Evolutionary conservation across 768 basidiomycete genomes (phyloP).

Genomic region (Strobilomyces echinocephalus): DNA sequence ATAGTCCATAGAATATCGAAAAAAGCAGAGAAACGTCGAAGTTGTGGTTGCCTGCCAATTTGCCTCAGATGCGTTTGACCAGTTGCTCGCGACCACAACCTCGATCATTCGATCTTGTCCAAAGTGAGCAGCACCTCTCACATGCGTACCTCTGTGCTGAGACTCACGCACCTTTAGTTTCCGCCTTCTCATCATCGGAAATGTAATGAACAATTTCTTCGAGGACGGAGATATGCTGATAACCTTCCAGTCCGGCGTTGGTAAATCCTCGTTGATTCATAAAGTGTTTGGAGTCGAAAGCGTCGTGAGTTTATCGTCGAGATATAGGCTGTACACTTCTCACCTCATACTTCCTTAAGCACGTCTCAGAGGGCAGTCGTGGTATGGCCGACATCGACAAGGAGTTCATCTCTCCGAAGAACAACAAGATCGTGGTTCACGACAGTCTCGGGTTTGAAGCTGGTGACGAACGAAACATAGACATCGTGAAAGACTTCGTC

Average conservation of each 20-base stretch:
- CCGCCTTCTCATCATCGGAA: constrained; percentile 14
- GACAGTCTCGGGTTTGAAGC: background rate
- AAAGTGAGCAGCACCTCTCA: background rate
- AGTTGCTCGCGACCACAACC: constrained; percentile 8
- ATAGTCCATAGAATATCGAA: constrained; percentile 5
- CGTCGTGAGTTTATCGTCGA: constrained; percentile 4
- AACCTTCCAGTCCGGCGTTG: background rate
- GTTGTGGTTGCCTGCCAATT: background rate
- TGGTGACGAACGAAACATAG: background rate
- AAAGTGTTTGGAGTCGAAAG: constrained; percentile 11
- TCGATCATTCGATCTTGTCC: constrained; percentile 10
- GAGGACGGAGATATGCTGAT: background rate
- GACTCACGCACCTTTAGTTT: constrained; percentile 1
- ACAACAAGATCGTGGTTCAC: background rate
- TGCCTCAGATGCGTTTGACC: background rate
- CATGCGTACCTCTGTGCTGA: background rate
- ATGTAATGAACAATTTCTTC: background rate
- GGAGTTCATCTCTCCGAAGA: constrained; percentile 5
- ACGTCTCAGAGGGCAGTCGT: background rate
- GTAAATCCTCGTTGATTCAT: background rate
- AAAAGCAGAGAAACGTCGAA: constrained; percentile 3
- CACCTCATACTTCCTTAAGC: background rate
- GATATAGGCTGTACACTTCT: background rate
- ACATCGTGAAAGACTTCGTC: background rate
- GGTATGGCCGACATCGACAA: background rate